Evolutionary conservation across 2,329 filamentous ascomycete genomes (phyloP), one percentile per base, ranked within the genome.

Genomic region (Colletotrichum sp.): DNA sequence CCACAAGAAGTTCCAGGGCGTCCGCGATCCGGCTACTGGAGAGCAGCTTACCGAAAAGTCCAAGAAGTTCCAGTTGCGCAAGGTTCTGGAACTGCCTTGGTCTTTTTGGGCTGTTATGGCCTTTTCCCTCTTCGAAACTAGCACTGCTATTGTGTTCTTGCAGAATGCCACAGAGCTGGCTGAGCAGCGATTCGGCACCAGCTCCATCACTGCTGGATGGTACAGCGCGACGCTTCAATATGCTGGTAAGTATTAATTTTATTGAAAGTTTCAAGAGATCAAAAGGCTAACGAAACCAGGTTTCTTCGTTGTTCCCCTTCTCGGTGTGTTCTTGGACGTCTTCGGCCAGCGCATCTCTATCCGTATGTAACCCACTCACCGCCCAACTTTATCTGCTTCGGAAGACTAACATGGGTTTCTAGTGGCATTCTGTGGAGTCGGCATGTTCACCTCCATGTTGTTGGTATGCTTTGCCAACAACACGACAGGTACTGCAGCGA

Each of bases 141-240:
- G 87, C 13, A 88, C 90, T 0, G 90, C 90, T 0, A 78, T 83
- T 6, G 86, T 92, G 6, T 93, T 91, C 77, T 84, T 85, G 3
- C 86, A 88, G 26, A 93, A 93, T 77, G 89, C 89, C 0, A 93
- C 92, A 0, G 92, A 93, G 78, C 80, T 93, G 21, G 91, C 91
- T 0, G 87, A 93, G 82, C 87, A 92, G 79, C 86, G 91, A 3
- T 92, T 93, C 81, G 83, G 89, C 8, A 86, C 90, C 21, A 85
- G 85, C 18, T 83, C 88, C 0, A 85, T 92, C 39, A 88, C 83
- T 5, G 92, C 91, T 0, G 91, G 91, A 0, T 93, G 91, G 90
- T 93, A 93, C 77, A 89, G 89, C 2, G 84, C 90, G 13, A 85
- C 90, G 74, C 84, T 88, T 1, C 89, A 92, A 76, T 92, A 93